Evolutionary conservation across 2,329 filamentous ascomycete species (phyloP).

Genomic region (Paecilomyces fulvus): DNA sequence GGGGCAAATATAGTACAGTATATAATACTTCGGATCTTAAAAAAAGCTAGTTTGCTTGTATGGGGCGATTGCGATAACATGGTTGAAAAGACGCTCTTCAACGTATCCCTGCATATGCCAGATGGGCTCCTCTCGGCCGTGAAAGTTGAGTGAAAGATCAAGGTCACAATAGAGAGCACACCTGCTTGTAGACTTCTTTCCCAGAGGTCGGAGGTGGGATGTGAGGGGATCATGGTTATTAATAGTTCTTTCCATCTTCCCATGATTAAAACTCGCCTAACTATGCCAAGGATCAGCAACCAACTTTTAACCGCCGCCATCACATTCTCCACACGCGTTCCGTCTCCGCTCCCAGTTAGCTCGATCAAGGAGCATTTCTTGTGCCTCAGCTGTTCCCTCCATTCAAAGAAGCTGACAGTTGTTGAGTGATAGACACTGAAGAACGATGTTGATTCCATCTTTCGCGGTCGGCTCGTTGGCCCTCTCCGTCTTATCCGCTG

Average conservation of each 20-base stretch:
- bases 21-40: neutral
- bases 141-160: neutral
- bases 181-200: neutral
- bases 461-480: conserved; percentile 1
- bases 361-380: neutral
- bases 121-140: neutral
- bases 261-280: neutral
- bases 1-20: neutral
- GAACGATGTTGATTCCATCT: neutral
- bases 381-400: neutral
- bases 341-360: neutral
- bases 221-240: neutral
- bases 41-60: neutral
- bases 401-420: neutral
- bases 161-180: neutral
- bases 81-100: neutral
- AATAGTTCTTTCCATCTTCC: neutral
- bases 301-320: neutral
- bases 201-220: neutral
- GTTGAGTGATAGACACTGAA: neutral
- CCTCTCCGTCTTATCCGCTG: conserved; percentile 4
- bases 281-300: neutral
- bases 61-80: neutral
- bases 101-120: neutral
- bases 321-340: neutral